Base-by-base conservation (phyloP, 148 eudicot genomes). In the Cornus suecica region DNA sequence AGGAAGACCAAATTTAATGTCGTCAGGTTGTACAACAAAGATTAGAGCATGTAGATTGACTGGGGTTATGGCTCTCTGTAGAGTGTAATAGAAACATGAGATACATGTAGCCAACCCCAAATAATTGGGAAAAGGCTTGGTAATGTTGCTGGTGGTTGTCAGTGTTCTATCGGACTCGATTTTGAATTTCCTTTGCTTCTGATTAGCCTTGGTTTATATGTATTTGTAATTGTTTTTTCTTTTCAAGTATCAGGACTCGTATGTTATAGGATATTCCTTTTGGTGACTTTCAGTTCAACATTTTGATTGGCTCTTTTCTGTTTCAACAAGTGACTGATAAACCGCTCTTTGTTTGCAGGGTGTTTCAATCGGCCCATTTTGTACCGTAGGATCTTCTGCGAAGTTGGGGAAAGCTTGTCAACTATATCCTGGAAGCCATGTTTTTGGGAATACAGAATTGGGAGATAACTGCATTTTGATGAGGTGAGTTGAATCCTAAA, bases 281-380 rank as follows among this genome's bases (percentile, higher is more conserved):
- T 66, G 9, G 32, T 66, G 41, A 30, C 7, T 66, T 13, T 29
- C 6, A 31, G 22, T 22, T 68, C 8, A 41, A 8, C 15, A 28
- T 11, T 32, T 54, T 34, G 34, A 10, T 74, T 69, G 20, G 70
- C 64, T 70, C 73, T 70, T 70, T 51, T 0, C 54, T 23, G 32
- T 62, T 20, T 73, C 10, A 37, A 37, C 42, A 62, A 63, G 48
- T 67, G 73, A 37, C 37, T 25, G 22, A n/a, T 81, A 52, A 76
- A 73, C 51, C 42, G 66, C 54, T 27, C 18, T 65, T 23, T 48
- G 10, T 2, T 23, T 81, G 78, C 76, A 95, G 99, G 99, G 90
- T 76, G 94, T 95, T 75, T 90, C 97, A 68, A 85, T 95, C 79
- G 99, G 99, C 32, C 97, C 97, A 62, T 95, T 91, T 90, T 95